Percentiles rank a stretch among this genome's conserved stretches.
phyloP scores from a whole-genome alignment of 768 basidiomycete genomes.

The Panaeolus cyanescens region DNA sequence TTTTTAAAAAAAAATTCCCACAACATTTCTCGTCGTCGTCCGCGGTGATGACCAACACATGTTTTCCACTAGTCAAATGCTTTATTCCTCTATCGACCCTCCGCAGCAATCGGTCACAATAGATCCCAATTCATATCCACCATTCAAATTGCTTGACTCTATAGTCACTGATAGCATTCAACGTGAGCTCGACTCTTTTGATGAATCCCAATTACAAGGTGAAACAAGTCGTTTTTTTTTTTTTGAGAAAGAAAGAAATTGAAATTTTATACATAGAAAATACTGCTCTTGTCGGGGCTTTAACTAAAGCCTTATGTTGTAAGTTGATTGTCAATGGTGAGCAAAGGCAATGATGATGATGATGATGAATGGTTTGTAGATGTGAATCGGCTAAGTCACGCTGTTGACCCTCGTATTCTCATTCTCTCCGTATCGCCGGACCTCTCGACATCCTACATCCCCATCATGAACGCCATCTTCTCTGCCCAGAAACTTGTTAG shows the following conservation, averaged over 20 bases:
- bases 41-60: slow-evolving; percentile 6
- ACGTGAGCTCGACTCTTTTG: slow-evolving; percentile 57
- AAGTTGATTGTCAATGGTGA: too few species aligned
- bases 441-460: slow-evolving; percentile 88
- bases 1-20: background rate
- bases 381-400: slow-evolving; percentile 39
- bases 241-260: slow-evolving; percentile 1
- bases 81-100: slow-evolving; percentile 70
- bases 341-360: slow-evolving; percentile 2
- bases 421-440: slow-evolving; percentile 94
- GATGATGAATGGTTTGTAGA: slow-evolving; percentile 24
- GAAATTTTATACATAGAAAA: background rate
- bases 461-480: slow-evolving; percentile 99
- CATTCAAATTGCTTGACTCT: slow-evolving; percentile 78
- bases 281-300: slow-evolving; percentile 77
- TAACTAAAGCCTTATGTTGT: slow-evolving; percentile 95
- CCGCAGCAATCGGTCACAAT: slow-evolving; percentile 37
- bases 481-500: slow-evolving; percentile 95
- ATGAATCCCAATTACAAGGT: slow-evolving; percentile 40
- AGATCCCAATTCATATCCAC: slow-evolving; percentile 82
- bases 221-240: slow-evolving; percentile 20
- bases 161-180: slow-evolving; percentile 62
- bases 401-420: slow-evolving; percentile 39
- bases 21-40: slow-evolving; percentile 13
- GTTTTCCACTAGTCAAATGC: slow-evolving; percentile 55